These are phyloP conservation scores for Globisporangium viniferum DNA, from an alignment of 352 stramenopile genomes.

Conservation along the genomic window DNA sequence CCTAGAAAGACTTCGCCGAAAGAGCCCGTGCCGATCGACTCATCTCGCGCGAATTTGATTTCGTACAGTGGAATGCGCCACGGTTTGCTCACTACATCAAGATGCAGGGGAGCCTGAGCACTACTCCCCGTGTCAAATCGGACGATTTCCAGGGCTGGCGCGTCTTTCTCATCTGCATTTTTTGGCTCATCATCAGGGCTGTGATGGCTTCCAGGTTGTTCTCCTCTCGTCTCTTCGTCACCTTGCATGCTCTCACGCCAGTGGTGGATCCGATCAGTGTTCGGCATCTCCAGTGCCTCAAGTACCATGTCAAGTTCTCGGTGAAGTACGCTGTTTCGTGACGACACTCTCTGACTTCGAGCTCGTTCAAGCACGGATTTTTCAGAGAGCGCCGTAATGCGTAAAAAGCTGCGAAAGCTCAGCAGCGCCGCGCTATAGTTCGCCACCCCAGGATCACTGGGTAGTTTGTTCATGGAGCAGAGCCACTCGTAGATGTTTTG, in stretches of 20 bases:
- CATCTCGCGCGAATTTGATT: background rate
- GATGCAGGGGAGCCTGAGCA: background rate
- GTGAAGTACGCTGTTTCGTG: background rate
- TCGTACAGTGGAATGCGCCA: slow-evolving; percentile 10
- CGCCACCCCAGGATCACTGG: background rate
- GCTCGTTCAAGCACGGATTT: background rate
- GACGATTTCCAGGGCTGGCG: background rate
- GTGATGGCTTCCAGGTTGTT: background rate
- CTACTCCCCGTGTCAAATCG: background rate
- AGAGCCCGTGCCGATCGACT: background rate
- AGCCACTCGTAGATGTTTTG: slow-evolving; percentile 4
- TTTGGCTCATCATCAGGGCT: background rate
- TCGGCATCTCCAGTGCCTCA: background rate
- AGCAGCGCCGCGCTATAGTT: background rate
- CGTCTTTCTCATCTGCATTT: background rate
- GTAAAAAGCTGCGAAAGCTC: background rate
- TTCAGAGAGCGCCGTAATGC: too few species aligned
- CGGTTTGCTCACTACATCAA: background rate
- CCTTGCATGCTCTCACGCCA: background rate
- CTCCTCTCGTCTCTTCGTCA: background rate
- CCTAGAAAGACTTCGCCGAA: slow-evolving; percentile 6
- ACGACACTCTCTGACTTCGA: background rate
- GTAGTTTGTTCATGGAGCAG: background rate
- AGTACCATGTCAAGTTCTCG: background rate
- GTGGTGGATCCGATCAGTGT: background rate